Evolutionary conservation across 176 grass and related monocot species (phyloP), one percentile per base, ranked within the genome.

Genomic region (Cocos nucifera): DNA sequence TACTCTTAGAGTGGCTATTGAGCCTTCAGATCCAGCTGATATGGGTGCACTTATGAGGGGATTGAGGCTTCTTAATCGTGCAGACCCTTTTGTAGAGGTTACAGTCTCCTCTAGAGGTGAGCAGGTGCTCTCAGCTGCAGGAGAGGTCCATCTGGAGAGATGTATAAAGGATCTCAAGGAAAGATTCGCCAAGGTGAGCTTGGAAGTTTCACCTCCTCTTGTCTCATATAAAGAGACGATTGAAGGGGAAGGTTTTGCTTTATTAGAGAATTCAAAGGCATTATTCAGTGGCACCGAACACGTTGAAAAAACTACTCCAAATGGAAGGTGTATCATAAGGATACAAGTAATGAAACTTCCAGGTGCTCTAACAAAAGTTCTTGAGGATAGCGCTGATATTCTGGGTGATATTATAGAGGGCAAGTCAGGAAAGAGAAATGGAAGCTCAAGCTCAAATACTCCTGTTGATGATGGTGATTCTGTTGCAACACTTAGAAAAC

Each of bases 211-310:
- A 12, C 74, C 76, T 15, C 91, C 91, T 61, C 74, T 96, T 71
- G 83, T 96, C 53, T 90, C 91, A 20, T 96, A 85, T 51, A 96
- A 87, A 49, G 83, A 96, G 66, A 96, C 86, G 29, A 82, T 96
- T 17, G 86, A 87, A 79, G 86, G 86, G 27, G 83, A 85, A 79
- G 78, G 75, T 57, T 49, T 49, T 67, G 74, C 59, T 49, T 62
- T 78, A 5, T 53, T 80, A 22, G 85, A 75, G 19, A 71, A 63
- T 26, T 74, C 69, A 35, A 89, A 74, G 49, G 51, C 53, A 15
- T 62, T 53, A 7, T 73, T 24, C 16, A 39, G 26, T 44, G 53
- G 24, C 39, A 57, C 27, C 15, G 73, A 89, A 48, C 68, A 75
- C 64, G 66, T 80, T 71, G 91, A 85, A 72, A 96, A 80, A 76